Evolutionary conservation across 164 flowering plant species (phyloP), one percentile per base, ranked within the genome.

Genomic region (Vitis vinifera): DNA sequence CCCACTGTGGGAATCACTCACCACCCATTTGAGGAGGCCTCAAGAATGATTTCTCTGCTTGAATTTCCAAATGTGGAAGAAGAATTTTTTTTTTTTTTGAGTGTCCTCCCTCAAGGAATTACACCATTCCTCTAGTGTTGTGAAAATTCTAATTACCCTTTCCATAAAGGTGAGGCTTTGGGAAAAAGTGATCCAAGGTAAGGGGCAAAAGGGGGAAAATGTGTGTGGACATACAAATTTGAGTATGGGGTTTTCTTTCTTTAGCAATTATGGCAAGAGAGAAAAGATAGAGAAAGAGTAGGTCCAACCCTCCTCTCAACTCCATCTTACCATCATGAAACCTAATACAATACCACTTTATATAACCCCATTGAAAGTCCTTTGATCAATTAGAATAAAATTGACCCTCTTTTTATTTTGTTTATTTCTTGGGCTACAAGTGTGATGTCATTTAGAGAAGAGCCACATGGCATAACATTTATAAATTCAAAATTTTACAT

Each of bases 271-370:
- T 72, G 66, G 51, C 44, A 71, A 15, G 3, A 50, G n/a, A 59
- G 69, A 61, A 72, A 67, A 19, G 37, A 12, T 23, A 51, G 3
- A 15, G 2, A 60, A 31, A 19, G 59, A 71, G 70, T 65, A 59
- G 75, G 70, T 72, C 70, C 68, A 64, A 65, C 73, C 14, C 73
- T 16, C 49, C 63, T 55, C 63, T 55, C 68, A 55, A 48, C 73
- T 71, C 68, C 68, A 63, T 58, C 51, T 59, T 56, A 64, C 51
- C 68, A 69, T 51, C 59, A 69, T 69, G 59, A 61, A 62, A 69
- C 8, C 66, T 31, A 52, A 61, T 50, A 9, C 71, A 51, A 29
- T 16, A 66, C 10, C 8, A 8, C 12, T n/a, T 2, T n/a, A 53
- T 11, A 51, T 51, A 49, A 57, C 63, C 47, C 16, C 71, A 12